Evolutionary conservation across 2,329 filamentous ascomycete genomes (phyloP).

Genomic region (Truncatella angustata): DNA sequence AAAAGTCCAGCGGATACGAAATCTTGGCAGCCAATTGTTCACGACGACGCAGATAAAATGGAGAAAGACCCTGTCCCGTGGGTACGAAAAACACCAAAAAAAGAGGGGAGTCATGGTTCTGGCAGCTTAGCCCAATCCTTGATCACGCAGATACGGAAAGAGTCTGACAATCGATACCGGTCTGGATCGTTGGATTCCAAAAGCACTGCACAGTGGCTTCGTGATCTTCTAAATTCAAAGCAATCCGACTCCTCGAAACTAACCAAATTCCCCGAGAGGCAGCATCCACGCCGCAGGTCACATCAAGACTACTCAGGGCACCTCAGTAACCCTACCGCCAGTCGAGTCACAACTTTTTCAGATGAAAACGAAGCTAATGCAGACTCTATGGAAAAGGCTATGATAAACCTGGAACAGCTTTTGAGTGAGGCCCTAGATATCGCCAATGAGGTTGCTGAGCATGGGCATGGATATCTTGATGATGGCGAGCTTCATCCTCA

Average conservation of each 20-base stretch:
- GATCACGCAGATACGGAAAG: conserved; percentile 5
- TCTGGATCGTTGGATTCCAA: conserved; percentile 17
- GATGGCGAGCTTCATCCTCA: conserved; percentile 16
- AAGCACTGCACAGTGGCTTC: conserved; percentile 25
- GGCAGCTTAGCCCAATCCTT: not conserved
- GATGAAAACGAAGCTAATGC: conserved; percentile 19
- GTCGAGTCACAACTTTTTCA: conserved; percentile 25
- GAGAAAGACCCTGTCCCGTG: not conserved
- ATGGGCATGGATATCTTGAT: conserved; percentile 24
- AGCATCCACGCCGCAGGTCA: conserved; percentile 18
- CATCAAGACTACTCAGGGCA: conserved; percentile 16
- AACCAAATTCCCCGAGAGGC: conserved; percentile 24
- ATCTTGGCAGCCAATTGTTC: too few relatives aligned
- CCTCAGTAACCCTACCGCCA: conserved; percentile 11
- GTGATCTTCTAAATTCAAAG: conserved; percentile 22
- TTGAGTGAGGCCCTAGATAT: conserved; percentile 44
- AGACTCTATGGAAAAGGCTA: conserved; percentile 20
- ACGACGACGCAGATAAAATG: not conserved
- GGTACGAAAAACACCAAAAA: too few relatives aligned
- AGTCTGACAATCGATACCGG: conserved; percentile 8
- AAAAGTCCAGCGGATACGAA: too few relatives aligned
- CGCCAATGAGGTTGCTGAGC: conserved; percentile 38
- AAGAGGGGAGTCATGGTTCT: not conserved
- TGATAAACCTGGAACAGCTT: conserved; percentile 42
- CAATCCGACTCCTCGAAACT: conserved; percentile 15